These are phyloP conservation scores for Plantago major DNA, from an alignment of 257 asterid species.

Conservation along the genomic window DNA sequence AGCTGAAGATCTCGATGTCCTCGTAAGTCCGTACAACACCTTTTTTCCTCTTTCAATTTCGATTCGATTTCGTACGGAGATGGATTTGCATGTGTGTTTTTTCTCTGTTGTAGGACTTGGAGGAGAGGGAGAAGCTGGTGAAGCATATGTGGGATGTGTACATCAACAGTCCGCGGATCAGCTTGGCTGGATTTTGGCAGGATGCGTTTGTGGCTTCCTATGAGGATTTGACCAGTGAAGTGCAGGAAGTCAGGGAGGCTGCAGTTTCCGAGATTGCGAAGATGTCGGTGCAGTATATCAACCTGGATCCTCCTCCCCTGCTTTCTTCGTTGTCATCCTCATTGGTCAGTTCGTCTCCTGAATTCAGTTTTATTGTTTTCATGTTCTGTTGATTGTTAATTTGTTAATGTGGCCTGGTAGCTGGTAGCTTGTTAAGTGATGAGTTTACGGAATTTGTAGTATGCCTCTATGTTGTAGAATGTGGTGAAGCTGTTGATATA, in stretches of 20 bases:
- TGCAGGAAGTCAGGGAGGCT: slow-evolving; percentile 32
- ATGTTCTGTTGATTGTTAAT: neutral
- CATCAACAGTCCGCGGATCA: slow-evolving; percentile 43
- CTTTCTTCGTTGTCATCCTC: slow-evolving; percentile 22
- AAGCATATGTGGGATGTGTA: slow-evolving; percentile 71
- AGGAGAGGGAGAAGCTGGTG: slow-evolving; percentile 67
- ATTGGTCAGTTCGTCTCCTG: slow-evolving; percentile 34
- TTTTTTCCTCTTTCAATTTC: neutral
- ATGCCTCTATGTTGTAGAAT: no score
- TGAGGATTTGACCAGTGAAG: slow-evolving; percentile 51
- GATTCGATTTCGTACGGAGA: no score
- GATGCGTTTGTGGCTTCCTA: slow-evolving; percentile 57
- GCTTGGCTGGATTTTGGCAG: slow-evolving; percentile 50
- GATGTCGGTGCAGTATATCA: slow-evolving; percentile 45
- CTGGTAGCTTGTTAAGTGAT: neutral
- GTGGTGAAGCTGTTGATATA: no score
- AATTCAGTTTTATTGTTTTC: neutral
- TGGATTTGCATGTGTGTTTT: neutral
- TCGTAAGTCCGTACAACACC: slow-evolving; percentile 28
- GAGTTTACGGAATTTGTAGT: neutral
- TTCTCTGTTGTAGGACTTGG: slow-evolving; percentile 40
- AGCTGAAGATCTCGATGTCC: slow-evolving; percentile 61
- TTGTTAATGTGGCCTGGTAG: neutral
- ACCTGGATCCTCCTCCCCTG: slow-evolving; percentile 29
- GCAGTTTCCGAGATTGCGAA: slow-evolving; percentile 63